These are phyloP conservation scores for Linnemannia exigua DNA, from an alignment of 192 early-diverging fungal genomes.

Conservation along the genomic window DNA sequence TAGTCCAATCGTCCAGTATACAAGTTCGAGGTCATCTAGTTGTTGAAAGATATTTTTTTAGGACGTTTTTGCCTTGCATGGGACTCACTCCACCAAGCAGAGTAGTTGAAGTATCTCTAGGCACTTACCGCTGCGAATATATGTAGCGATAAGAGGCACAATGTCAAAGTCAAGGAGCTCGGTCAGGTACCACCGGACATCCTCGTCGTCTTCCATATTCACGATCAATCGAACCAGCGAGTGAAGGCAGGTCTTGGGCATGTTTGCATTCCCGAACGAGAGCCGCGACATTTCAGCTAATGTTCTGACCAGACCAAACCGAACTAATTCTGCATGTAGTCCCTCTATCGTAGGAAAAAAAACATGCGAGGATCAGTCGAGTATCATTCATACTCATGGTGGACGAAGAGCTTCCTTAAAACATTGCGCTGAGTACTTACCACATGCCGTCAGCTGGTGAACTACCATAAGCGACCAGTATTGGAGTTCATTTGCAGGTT, in stretches of 20 bases:
- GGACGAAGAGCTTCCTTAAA: neutral
- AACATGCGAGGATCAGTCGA: neutral
- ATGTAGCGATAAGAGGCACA: constrained; percentile 75
- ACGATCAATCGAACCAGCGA: constrained; percentile 78
- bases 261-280: constrained; percentile 87
- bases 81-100: too few relatives aligned
- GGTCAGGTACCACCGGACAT: constrained; percentile 62
- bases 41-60: too few relatives aligned
- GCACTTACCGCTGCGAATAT: constrained; percentile 71
- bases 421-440: constrained; percentile 49
- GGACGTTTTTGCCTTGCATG: too few relatives aligned
- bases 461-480: constrained; percentile 85
- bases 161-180: constrained; percentile 75
- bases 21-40: constrained; percentile 81
- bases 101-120: neutral
- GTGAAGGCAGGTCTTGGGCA: constrained; percentile 88
- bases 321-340: constrained; percentile 26
- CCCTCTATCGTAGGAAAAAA: constrained; percentile 17
- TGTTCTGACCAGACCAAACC: constrained; percentile 66
- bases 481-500: constrained; percentile 80
- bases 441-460: constrained; percentile 77
- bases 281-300: constrained; percentile 76
- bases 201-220: constrained; percentile 63
- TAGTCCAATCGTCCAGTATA: constrained; percentile 83
- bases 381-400: neutral